Conservation (phyloP, 768 basidiomycete genomes). For the Trametopsis cervina region DNA sequence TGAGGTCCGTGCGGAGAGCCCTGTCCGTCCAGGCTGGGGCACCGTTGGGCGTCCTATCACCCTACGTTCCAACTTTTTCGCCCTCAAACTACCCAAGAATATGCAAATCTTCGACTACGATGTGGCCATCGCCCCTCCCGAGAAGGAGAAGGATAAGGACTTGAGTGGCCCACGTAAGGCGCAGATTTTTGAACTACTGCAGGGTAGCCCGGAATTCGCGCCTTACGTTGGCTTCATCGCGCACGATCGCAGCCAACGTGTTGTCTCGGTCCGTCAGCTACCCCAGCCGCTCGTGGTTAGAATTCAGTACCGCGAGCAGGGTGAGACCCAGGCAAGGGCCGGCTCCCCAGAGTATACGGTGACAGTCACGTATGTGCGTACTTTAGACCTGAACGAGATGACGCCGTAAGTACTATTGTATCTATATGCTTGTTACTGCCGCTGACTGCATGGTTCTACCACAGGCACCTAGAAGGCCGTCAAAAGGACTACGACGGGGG, state of each 20-base stretch:
- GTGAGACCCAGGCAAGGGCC: slow-evolving; percentile 25
- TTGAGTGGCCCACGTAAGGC: slow-evolving; percentile 33
- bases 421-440: neutral
- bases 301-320: slow-evolving; percentile 35
- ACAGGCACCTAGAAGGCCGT: slow-evolving; percentile 55
- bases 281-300: slow-evolving; percentile 29
- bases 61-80: slow-evolving; percentile 59
- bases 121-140: slow-evolving; percentile 43
- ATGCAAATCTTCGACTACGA: slow-evolving; percentile 46
- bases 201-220: slow-evolving; percentile 29
- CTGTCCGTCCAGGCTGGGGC: slow-evolving; percentile 53
- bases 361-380: slow-evolving; percentile 25
- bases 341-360: slow-evolving; percentile 36
- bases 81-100: slow-evolving; percentile 39
- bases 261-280: slow-evolving; percentile 34
- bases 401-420: slow-evolving; percentile 29
- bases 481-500: slow-evolving; percentile 50
- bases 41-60: slow-evolving; percentile 39
- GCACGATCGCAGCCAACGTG: slow-evolving; percentile 36
- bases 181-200: slow-evolving; percentile 51
- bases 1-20: slow-evolving; percentile 20
- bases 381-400: slow-evolving; percentile 26
- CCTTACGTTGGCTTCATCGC: slow-evolving; percentile 40
- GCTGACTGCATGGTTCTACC: slow-evolving; percentile 1
- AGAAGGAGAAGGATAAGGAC: slow-evolving; percentile 21